Base-by-base conservation (phyloP, 2,329 filamentous ascomycete species). In the Ophiosphaerella herpotricha region DNA sequence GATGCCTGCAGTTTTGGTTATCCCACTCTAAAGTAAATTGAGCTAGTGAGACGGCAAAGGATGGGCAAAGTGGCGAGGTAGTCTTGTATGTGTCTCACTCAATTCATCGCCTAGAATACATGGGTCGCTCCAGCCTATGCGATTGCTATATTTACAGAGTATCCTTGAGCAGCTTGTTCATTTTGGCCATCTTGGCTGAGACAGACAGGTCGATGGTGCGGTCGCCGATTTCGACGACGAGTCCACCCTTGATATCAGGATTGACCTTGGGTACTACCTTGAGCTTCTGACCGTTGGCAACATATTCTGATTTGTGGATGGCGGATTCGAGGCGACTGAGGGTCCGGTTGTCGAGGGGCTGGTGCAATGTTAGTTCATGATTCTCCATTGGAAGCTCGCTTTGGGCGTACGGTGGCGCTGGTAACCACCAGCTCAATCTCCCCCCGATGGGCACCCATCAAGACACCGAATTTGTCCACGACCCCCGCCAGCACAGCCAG, bases 81-180 rank as follows among this genome's bases (percentile, higher is more conserved):
- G 33, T 42, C 33, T 42, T 14, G 29, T 6, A 14, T 33, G 14
- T 29, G 11, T 29, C 26, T 6, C 26, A 50, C 37, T 60, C 57
- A 58, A 61, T 58, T 54, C 57, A 52, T 51, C 48, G 63, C 66
- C 68, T 72, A 73, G 57, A 71, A 64, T 71, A 71, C 67, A 71
- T 62, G 58, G 59, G 38, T 46, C 38, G 43, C 45, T 55, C 54
- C 46, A n/a, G 44, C 51, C 37, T 54, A 53, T 47, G 48, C 48
- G 49, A 44, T 53, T 49, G 46, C 42, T 60, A 71, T 75, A 78
- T 91, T 90, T 96, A 99, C 89, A 99, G 83, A 78, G 88, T 84
- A 80, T 99, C 94, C 67, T 85, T 92, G 74, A 99, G 89, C 76
- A 96, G 87, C 88, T 97, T 99, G 90, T 99, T 99, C 85, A 99